Conservation (phyloP, 495 filamentous ascomycete species). For the Penicillium desertorum region DNA sequence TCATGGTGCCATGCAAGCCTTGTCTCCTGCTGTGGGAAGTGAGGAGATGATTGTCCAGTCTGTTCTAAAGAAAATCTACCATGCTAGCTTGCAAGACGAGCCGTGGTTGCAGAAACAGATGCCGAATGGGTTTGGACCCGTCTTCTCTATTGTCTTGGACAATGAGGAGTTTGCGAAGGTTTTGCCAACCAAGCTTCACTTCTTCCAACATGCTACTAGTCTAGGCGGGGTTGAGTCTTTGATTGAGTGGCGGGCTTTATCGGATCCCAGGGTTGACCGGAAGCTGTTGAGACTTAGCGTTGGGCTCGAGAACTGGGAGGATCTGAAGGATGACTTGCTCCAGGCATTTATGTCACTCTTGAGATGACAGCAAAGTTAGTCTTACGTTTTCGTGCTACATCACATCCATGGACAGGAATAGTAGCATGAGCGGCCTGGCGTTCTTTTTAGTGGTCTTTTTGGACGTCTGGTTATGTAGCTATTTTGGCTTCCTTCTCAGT, state of each 20-base stretch:
- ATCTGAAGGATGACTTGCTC: conserved; percentile 70
- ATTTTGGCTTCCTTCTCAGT: too few relatives aligned
- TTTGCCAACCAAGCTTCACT: conserved; percentile 68
- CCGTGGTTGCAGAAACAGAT: conserved; percentile 79
- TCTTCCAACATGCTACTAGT: conserved; percentile 90
- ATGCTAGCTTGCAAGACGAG: conserved; percentile 71
- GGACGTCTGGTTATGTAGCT: too few relatives aligned
- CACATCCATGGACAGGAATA: too few relatives aligned
- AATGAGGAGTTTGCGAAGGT: conserved; percentile 55
- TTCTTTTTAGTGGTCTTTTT: too few relatives aligned
- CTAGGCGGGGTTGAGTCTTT: conserved; percentile 87
- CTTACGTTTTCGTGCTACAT: conserved; percentile 6
- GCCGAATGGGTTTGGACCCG: conserved; percentile 81
- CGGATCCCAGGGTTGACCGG: conserved; percentile 65
- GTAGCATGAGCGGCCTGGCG: too few relatives aligned
- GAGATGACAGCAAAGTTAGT: neutral
- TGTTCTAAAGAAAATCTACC: conserved; percentile 59
- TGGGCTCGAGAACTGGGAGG: conserved; percentile 77
- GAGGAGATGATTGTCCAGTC: conserved; percentile 42
- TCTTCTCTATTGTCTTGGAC: conserved; percentile 69
- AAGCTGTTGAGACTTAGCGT: conserved; percentile 73
- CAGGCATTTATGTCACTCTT: conserved; percentile 51
- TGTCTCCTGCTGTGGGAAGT: conserved; percentile 24
- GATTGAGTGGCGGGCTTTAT: conserved; percentile 70
- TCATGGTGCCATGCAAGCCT: conserved; percentile 39